These are phyloP conservation scores for Amaranthus tricolor DNA, from an alignment of 179 eudicot species.

Conservation along the genomic window DNA sequence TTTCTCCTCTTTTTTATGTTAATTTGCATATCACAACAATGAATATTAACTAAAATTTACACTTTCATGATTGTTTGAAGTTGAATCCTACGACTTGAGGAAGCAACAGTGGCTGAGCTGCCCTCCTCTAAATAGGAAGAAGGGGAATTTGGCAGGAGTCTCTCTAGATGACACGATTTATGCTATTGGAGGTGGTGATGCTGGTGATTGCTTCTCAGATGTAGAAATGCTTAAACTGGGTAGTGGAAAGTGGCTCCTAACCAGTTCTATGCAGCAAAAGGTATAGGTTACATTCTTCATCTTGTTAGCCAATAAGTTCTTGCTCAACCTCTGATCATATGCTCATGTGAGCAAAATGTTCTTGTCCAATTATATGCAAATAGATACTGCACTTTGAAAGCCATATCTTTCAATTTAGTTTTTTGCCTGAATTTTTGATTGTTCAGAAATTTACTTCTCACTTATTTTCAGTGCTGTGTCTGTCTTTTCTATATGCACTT, in stretches of 20 bases:
- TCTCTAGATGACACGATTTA: slow-evolving; percentile 50
- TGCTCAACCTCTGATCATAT: not conserved
- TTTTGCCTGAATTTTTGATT: not conserved
- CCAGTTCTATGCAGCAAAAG: slow-evolving; percentile 68
- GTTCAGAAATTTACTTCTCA: not conserved
- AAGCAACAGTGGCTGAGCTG: slow-evolving; percentile 53
- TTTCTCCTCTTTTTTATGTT: not conserved
- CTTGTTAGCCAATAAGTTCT: not conserved
- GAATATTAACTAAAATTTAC: slow-evolving; percentile 7
- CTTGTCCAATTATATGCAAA: not conserved
- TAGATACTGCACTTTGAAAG: not conserved
- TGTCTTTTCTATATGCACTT: not conserved
- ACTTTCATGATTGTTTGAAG: slow-evolving; percentile 39
- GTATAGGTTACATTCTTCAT: slow-evolving; percentile 31
- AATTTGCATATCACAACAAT: not conserved
- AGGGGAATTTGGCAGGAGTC: slow-evolving; percentile 69
- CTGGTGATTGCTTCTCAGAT: slow-evolving; percentile 52
- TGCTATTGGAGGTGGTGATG: slow-evolving; percentile 89
- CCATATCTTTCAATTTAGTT: not conserved
- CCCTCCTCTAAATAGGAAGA: slow-evolving; percentile 59
- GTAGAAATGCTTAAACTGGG: slow-evolving; percentile 78
- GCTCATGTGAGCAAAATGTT: not conserved
- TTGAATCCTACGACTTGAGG: slow-evolving; percentile 59
- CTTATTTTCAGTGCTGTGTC: not conserved
- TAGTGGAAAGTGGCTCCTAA: slow-evolving; percentile 61